Evolutionary conservation across 2,329 filamentous ascomycete genomes (phyloP).

Genomic region (Penicillium sclerotiorum): DNA sequence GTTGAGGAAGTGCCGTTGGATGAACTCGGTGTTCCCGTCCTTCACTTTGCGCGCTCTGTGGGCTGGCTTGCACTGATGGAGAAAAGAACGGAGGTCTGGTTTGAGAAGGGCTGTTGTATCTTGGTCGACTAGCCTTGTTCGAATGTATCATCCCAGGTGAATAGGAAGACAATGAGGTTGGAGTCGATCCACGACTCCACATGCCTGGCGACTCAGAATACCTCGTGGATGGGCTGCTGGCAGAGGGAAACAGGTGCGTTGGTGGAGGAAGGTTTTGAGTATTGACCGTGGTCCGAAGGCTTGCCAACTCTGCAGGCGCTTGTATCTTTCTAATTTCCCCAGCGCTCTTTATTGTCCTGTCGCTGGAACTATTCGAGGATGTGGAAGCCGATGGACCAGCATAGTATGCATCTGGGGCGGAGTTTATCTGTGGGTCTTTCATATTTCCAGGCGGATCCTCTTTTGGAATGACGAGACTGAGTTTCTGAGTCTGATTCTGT

Average conservation of each 20-base stretch:
- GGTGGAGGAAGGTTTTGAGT: constrained; percentile 41
- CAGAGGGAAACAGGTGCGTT: constrained; percentile 41
- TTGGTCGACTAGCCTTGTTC: constrained; percentile 39
- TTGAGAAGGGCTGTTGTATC: constrained; percentile 40
- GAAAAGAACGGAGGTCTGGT: constrained; percentile 40
- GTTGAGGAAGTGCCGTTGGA: constrained; percentile 15
- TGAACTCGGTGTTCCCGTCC: constrained; percentile 13
- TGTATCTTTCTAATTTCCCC: constrained; percentile 21
- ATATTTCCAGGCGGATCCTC: constrained; percentile 18
- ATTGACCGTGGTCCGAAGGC: constrained; percentile 39
- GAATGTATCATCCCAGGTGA: constrained; percentile 50
- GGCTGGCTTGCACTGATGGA: constrained; percentile 21
- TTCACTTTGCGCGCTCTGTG: constrained; percentile 25
- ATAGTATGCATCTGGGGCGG: constrained; percentile 12
- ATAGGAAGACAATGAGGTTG: constrained; percentile 53
- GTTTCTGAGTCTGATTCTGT: constrained; percentile 26
- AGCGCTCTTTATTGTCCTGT: constrained; percentile 16
- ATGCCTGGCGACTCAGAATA: constrained; percentile 50
- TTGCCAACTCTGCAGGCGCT: constrained; percentile 42
- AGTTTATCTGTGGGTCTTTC: constrained; percentile 15
- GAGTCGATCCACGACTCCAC: constrained; percentile 52
- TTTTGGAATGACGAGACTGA: constrained; percentile 37
- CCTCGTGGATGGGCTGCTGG: constrained; percentile 49
- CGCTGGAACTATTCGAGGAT: constrained; percentile 17
- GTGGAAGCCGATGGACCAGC: constrained; percentile 11